These are phyloP conservation scores for Boletus pseudopeckii DNA, from an alignment of 768 basidiomycete genomes.

Conservation along the genomic window DNA sequence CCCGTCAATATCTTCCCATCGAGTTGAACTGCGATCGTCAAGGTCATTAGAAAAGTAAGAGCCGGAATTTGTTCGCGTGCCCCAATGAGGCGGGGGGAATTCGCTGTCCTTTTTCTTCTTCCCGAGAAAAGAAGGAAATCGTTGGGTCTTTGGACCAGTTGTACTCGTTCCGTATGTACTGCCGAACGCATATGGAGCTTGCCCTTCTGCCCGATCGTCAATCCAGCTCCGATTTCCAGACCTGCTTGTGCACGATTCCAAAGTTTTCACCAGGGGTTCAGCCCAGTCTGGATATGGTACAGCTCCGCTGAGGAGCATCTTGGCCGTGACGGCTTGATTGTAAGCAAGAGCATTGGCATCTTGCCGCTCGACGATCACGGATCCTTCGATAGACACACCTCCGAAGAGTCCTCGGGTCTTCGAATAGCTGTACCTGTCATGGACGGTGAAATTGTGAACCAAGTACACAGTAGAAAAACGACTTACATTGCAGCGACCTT, in stretches of 20 bases:
- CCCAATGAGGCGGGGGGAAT: conserved; percentile 71
- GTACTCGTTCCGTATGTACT: background rate
- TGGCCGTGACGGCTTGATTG: conserved; percentile 63
- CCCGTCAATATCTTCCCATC: conserved; percentile 33
- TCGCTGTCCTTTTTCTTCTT: conserved; percentile 46
- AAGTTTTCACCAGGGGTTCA: conserved; percentile 62
- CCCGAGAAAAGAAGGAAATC: conserved; percentile 28
- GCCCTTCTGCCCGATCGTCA: conserved; percentile 41
- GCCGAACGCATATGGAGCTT: conserved; percentile 55
- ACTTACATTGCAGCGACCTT: conserved; percentile 86
- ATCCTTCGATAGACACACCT: conserved; percentile 84
- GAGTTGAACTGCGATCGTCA: conserved; percentile 9
- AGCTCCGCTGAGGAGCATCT: conserved; percentile 75
- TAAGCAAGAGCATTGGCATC: conserved; percentile 91
- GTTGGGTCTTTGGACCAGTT: conserved; percentile 36
- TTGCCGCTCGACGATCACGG: conserved; percentile 89
- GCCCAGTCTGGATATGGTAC: conserved; percentile 81
- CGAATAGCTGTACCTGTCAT: conserved; percentile 76
- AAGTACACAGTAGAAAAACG: background rate
- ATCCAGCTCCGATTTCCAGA: conserved; percentile 71
- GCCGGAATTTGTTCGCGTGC: conserved; percentile 42
- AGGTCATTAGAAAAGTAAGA: conserved; percentile 49
- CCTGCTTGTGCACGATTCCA: conserved; percentile 69
- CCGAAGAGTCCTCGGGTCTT: conserved; percentile 94
- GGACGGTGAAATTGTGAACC: background rate